A percentile compares a stretch with the other conserved stretches of the same genome.
Conservation (phyloP, 1,284 basidiomycete species). For the Trichosporon ovoides region DNA sequence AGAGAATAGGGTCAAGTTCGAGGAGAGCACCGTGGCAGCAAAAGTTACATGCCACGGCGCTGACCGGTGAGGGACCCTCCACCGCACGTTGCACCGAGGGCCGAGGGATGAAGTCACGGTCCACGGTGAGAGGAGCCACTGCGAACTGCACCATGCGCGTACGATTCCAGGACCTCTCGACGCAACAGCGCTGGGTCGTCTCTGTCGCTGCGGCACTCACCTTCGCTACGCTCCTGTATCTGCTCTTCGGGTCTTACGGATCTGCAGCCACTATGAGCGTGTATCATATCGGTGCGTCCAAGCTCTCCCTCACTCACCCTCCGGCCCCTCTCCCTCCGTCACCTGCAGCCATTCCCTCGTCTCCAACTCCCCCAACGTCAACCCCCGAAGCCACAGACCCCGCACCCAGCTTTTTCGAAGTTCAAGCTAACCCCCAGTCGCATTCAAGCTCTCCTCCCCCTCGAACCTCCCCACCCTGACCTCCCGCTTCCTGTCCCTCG, state of each 20-base stretch:
- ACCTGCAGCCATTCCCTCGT: slow-evolving; percentile 11
- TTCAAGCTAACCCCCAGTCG: slow-evolving; percentile 29
- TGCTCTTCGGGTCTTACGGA: not conserved
- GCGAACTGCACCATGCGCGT: not conserved
- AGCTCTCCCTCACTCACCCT: too few species aligned
- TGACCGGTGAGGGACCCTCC: too few species aligned
- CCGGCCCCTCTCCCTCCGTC: slow-evolving; percentile 20
- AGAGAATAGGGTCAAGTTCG: too few species aligned
- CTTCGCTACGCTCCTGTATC: not conserved
- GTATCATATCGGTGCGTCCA: slow-evolving; percentile 24
- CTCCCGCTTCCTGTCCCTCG: slow-evolving; percentile 26
- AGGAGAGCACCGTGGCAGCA: too few species aligned
- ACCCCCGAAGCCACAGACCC: too few species aligned
- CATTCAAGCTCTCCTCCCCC: slow-evolving; percentile 31
- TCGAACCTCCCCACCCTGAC: slow-evolving; percentile 20
- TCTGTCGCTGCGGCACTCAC: not conserved
- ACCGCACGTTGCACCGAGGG: too few species aligned
- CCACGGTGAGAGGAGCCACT: too few species aligned
- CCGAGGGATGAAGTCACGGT: too few species aligned
- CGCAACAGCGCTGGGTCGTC: not conserved
- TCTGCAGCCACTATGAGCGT: slow-evolving; percentile 14
- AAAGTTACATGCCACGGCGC: too few species aligned
- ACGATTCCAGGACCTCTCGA: not conserved
- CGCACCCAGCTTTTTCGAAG: not conserved
- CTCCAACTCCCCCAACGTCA: too few species aligned